Base-by-base conservation (phyloP, 192 early-diverging fungal species). In the Linnemannia exigua region DNA sequence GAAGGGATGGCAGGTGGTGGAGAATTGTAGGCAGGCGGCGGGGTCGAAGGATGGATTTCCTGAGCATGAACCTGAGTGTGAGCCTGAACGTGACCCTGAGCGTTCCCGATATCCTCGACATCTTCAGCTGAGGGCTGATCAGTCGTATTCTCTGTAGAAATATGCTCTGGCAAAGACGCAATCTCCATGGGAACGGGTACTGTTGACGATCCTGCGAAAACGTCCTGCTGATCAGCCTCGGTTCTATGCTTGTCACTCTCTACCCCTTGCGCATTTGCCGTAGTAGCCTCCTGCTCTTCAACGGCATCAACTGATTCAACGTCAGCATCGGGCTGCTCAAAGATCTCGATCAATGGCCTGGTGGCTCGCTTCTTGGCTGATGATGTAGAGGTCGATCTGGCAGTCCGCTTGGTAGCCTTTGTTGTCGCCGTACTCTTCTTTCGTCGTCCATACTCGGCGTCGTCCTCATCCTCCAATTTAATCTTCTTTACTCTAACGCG, bases 291-390 rank as follows among this genome's bases (percentile, higher is more conserved):
- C 54, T 7, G n/a, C 54, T 25, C 8, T 22, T 25, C 41, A 44
- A 17, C 52, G 33, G 15, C 19, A 35, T 76, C 48, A 25, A 68
- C 22, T 17, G 20, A 48, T 5, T 61, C 22, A n/a, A 52, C 37
- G 1, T 33, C 31, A 2, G 51, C 79, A 28, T 48, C 78, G n/a
- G 78, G 78, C 17, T 67, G 46, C 50, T 74, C 67, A 44, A 80
- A 75, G 3, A 80, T 80, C 37, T 80, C 79, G 7, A 80, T 80
- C 22, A 80, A 37, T 7, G 72, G 50, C 44, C 70, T 80, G 20
- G 50, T 14, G 1, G 71, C 19, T 46, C 63, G 73, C 73, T 75
- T 79, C 31, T 71, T 80, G 3, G 36, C 12, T 11, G 72, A 50
- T 5, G 79, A 80, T n/a, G 1, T 68, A 5, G 52, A 52, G 28